Evolutionary conservation across 495 filamentous ascomycete species (phyloP).

Genomic region (Cercophora scortea): DNA sequence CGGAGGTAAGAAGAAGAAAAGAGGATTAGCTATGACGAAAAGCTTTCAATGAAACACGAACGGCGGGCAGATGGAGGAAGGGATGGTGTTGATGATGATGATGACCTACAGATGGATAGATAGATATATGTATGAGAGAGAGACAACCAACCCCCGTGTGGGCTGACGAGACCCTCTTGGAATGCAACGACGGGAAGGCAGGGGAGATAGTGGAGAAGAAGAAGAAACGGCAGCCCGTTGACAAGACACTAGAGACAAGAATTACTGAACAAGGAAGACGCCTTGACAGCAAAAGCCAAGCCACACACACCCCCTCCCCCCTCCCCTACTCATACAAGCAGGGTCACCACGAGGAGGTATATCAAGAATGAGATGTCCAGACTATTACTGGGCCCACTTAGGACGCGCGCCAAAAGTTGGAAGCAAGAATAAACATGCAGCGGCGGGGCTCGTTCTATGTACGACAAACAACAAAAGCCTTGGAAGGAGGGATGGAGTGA

Average conservation of each 20-base stretch:
- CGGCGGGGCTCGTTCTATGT: not conserved
- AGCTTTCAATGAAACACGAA: too few relatives aligned
- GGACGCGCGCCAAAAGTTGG: not conserved
- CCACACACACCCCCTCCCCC: too few relatives aligned
- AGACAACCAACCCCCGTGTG: not conserved
- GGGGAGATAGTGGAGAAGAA: not conserved
- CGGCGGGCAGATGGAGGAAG: too few relatives aligned
- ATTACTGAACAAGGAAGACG: not conserved
- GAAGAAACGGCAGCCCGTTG: not conserved
- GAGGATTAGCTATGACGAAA: not conserved
- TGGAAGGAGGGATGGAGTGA: not conserved
- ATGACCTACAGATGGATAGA: not conserved
- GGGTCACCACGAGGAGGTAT: not conserved
- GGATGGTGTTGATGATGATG: too few relatives aligned
- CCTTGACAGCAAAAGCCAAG: not conserved
- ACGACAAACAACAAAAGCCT: not conserved
- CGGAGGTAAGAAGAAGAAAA: not conserved
- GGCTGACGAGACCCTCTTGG: conserved; percentile 5
- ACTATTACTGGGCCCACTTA: conserved; percentile 1
- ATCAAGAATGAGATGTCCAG: not conserved
- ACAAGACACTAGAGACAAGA: not conserved
- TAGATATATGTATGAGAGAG: not conserved
- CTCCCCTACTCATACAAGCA: too few relatives aligned
- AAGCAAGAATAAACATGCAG: not conserved
- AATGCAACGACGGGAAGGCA: conserved; percentile 15